Evolutionary conservation across 2,329 filamentous ascomycete species (phyloP), one percentile per base, ranked within the genome.

Genomic region (Colletotrichum sp.): DNA sequence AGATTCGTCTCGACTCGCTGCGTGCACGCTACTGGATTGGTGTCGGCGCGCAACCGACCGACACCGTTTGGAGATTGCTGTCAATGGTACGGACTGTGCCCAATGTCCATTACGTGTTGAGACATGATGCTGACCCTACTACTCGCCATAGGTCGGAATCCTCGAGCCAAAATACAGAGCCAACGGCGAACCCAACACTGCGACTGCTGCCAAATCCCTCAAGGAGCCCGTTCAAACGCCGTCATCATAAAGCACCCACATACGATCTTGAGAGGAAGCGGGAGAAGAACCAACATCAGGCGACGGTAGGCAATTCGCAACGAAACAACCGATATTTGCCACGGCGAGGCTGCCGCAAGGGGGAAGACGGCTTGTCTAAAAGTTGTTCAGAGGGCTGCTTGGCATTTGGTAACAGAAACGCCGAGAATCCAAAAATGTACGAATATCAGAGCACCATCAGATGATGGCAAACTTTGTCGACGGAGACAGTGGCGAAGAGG

Each of bases 1-100:
- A 98, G 79, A 94, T 99, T 83, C 93, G 95, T 81, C 90, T 99
- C 16, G 97, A 99, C 84, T 88, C 91, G 9, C 88, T 91, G 78
- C 90, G 97, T 76, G 94, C 96, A 73, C 93, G 94, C 84, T 99
- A 99, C 88, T 99, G 97, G 97, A 90, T 99, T 43, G 97, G 97
- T 83, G 96, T 98, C 5, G 97, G 97, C 1, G 97, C 97, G 71
- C 97, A 99, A 87, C 97, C 97, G 12, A 96, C 94, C 77, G 95
- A 98, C 79, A 93, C 95, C 5, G 95, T 94, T 43, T 98, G 96
- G 96, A 90, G 95, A 83, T 85, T 98, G 80, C 87, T 99, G 80
- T 91, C 91, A 71, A 94, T 98, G 95, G 95, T 96, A 73, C 79
- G 86, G 18, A 30, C 8, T 60, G 6, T 60, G 56, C 9, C 8